Conservation (phyloP, 1,284 basidiomycete species). For the Papiliotrema laurentii region DNA sequence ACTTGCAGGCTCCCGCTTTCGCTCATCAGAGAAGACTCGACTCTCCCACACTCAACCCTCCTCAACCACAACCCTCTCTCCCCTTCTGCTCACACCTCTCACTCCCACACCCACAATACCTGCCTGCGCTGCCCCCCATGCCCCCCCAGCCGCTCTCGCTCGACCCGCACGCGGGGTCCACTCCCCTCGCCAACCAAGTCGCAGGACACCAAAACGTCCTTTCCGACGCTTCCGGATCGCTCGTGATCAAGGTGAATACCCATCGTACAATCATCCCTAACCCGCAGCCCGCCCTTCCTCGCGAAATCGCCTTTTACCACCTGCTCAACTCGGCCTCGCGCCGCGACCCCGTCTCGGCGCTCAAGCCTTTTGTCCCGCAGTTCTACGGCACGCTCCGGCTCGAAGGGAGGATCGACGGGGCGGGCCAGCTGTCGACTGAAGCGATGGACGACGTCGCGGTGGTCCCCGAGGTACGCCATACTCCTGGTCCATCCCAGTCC, state of each 20-base stretch:
- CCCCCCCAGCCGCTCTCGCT: constrained; percentile 7
- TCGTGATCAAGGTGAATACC: constrained; percentile 67
- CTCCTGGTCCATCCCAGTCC: not conserved
- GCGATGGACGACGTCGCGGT: constrained; percentile 13
- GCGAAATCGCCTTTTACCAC: constrained; percentile 79
- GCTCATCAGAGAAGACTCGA: too few relatives aligned
- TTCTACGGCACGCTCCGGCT: constrained; percentile 72
- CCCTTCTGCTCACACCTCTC: not conserved
- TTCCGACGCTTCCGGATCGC: constrained; percentile 65
- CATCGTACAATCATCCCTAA: not conserved
- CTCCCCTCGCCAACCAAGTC: constrained; percentile 62
- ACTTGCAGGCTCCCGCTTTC: too few relatives aligned
- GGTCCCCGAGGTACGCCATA: constrained; percentile 14
- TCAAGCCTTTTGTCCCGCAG: constrained; percentile 59
- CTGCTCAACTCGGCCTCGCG: constrained; percentile 49
- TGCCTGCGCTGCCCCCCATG: constrained; percentile 9
- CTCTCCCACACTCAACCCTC: constrained; percentile 24
- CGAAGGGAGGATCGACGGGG: constrained; percentile 56
- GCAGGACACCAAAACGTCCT: constrained; percentile 81
- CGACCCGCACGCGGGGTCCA: constrained; percentile 6
- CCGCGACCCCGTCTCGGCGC: constrained; percentile 17
- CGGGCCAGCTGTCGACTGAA: constrained; percentile 25
- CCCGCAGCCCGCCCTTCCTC: constrained; percentile 57
- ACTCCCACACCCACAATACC: not conserved
- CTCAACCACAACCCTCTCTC: not conserved